A percentile compares a stretch with the other conserved stretches of the same genome.
These are phyloP conservation scores for Ophiostoma piceae DNA, from an alignment of 2,329 filamentous ascomycete species.

Conservation along the genomic window DNA sequence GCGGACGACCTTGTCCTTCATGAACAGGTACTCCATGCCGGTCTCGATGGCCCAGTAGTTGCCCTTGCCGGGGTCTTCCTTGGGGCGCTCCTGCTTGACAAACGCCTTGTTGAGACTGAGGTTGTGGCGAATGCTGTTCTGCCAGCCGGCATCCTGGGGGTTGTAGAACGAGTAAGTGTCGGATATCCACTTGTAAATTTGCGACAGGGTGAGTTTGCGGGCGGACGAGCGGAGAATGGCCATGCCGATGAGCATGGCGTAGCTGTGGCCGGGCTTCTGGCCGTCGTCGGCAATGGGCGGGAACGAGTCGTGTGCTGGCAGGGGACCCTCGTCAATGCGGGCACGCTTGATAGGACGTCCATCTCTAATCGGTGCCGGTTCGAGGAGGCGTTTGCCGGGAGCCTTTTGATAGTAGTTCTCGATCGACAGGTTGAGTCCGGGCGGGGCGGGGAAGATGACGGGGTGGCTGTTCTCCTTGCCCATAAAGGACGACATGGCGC, in stretches of 20 bases:
- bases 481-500: slow-evolving; percentile 32
- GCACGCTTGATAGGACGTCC: slow-evolving; percentile 61
- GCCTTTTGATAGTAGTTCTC: slow-evolving; percentile 51
- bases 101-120: slow-evolving; percentile 96
- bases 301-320: slow-evolving; percentile 74
- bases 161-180: slow-evolving; percentile 87
- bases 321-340: slow-evolving; percentile 51
- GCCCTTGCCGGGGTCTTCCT: slow-evolving; percentile 95
- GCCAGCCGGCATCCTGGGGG: slow-evolving; percentile 82
- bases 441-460: slow-evolving; percentile 45
- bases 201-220: slow-evolving; percentile 78
- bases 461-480: slow-evolving; percentile 55
- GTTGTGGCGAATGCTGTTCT: slow-evolving; percentile 98
- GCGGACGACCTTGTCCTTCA: slow-evolving; percentile 74
- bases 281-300: slow-evolving; percentile 79
- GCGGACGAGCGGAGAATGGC: slow-evolving; percentile 83
- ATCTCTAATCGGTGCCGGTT: slow-evolving; percentile 69
- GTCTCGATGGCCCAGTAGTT: slow-evolving; percentile 93
- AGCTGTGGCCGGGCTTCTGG: slow-evolving; percentile 83
- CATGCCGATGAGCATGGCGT: slow-evolving; percentile 94
- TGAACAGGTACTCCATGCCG: slow-evolving; percentile 83
- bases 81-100: slow-evolving; percentile 88
- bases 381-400: slow-evolving; percentile 60
- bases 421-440: slow-evolving; percentile 45
- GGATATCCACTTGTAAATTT: slow-evolving; percentile 99